Base-by-base conservation (phyloP, 2,329 filamentous ascomycete genomes). In the Pseudogymnoascus sp. region DNA sequence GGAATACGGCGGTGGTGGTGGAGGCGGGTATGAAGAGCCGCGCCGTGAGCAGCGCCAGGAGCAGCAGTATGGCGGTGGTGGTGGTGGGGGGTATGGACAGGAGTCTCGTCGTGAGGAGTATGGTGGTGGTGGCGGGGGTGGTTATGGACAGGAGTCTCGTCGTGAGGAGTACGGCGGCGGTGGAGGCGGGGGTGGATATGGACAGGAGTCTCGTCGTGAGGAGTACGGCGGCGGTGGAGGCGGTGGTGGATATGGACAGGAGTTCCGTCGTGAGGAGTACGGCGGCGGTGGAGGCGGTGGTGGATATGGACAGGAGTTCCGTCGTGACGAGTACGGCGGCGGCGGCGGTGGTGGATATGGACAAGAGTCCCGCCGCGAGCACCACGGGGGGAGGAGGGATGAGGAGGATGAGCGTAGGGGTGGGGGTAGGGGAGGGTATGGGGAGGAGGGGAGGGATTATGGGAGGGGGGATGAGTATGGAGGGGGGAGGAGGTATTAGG, bases 221-320 rank as follows among this genome's bases (percentile, higher is more conserved):
- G 63, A 64, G 21, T 62, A 67, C 59, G 66, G 68, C 59, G 66
- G 68, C 12, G 67, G 45, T 18, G 39, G 59, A 45, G 60, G 60
- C 3, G 36, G 36, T 3, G 36, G 36, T 6, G 31, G 39, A 11
- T 34, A 34, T 11, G 10, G 39, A 26, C 61, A 67, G 5, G 64
- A n/a, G 34, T 34, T 8, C 8, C 29, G 29, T 1, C 29, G 29
- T 29, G 29, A 29, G 6, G 40, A 57, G 11, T 54, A 61, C 21
- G 60, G 60, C 6, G 63, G 60, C 14, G 34, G 34, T 37, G 34
- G 34, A 10, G 29, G 39, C 29, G 29, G 29, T 6, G 29, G 29
- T 1, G 21, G 21, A 3, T 29, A 29, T 4, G 8, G 39, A 61
- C 60, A 67, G 12, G 64, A n/a, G 34, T 36, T 39, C 14, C 54